Conservation (phyloP, 1,284 basidiomycete species). For the Pterulicium gracile region DNA sequence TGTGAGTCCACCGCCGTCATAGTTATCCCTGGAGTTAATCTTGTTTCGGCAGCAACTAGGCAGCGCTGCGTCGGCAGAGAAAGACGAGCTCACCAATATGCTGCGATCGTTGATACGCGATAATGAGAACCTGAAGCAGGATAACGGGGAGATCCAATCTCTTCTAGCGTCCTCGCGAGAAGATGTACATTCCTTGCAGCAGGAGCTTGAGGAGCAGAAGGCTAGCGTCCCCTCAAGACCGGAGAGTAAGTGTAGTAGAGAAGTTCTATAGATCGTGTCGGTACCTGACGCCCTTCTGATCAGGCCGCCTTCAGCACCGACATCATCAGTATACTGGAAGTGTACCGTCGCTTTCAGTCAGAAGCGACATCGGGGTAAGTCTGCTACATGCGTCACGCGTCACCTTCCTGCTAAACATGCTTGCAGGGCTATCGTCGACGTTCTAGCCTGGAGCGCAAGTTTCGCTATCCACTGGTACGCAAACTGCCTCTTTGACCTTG, state of each 20-base stretch:
- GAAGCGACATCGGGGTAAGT: conserved; percentile 17
- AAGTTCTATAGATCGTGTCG: too few species aligned
- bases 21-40: conserved; percentile 12
- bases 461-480: neutral
- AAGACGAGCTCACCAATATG: conserved; percentile 53
- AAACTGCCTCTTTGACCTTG: neutral
- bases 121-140: conserved; percentile 73
- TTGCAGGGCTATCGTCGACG: neutral
- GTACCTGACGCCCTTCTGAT: too few species aligned
- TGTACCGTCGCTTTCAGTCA: conserved; percentile 28
- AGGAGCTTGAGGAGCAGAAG: conserved; percentile 65
- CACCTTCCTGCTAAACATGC: neutral
- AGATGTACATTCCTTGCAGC: conserved; percentile 55
- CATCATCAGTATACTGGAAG: conserved; percentile 29
- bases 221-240: conserved; percentile 30
- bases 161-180: conserved; percentile 70
- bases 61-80: conserved; percentile 30
- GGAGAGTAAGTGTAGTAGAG: conserved; percentile 32
- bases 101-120: conserved; percentile 76
- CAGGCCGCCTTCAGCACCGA: conserved; percentile 15
- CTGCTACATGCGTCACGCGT: neutral
- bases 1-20: conserved; percentile 24
- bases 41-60: conserved; percentile 28
- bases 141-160: conserved; percentile 69
- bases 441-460: conserved; percentile 6